A percentile compares a stretch with the other conserved stretches of the same genome.
Evolutionary conservation across 495 filamentous ascomycete genomes (phyloP).

Genomic region (Jackrogersella multiformis): DNA sequence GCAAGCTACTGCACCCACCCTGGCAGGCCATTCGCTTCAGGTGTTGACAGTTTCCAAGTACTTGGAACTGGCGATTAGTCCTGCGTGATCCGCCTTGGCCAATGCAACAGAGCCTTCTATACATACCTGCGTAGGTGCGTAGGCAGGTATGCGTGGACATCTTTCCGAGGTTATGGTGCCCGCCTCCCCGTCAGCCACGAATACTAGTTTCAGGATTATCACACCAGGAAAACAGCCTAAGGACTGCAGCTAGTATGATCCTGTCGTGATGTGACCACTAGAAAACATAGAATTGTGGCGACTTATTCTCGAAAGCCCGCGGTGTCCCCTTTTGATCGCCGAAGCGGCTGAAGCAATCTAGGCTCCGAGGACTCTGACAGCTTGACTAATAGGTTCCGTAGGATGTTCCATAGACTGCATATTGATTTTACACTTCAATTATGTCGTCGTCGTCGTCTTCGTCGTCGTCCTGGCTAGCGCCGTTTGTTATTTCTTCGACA

Average conservation of each 20-base stretch:
- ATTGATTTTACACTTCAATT: conserved; percentile 58
- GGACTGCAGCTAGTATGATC: conserved; percentile 3
- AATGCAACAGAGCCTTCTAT: conserved; percentile 17
- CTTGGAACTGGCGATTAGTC: not conserved
- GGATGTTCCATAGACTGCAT: too few species aligned
- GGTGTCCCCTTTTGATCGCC: conserved; percentile 4
- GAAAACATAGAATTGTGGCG: conserved; percentile 5
- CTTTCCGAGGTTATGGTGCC: not conserved
- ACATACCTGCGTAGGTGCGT: not conserved
- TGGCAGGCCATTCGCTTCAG: not conserved
- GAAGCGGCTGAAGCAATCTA: conserved; percentile 20
- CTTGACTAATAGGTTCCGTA: too few species aligned
- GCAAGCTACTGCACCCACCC: conserved; percentile 4
- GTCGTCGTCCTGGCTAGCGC: conserved; percentile 70
- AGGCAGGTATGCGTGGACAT: not conserved
- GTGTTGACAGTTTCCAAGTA: conserved; percentile 1
- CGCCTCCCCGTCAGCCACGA: conserved; percentile 16
- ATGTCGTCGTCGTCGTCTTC: conserved; percentile 54
- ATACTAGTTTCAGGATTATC: conserved; percentile 10
- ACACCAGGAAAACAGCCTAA: not conserved
- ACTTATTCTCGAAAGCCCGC: conserved; percentile 3
- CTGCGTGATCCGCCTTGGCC: conserved; percentile 33
- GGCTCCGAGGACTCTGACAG: not conserved
- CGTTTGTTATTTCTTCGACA: conserved; percentile 53
- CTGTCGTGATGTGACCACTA: not conserved